These are phyloP conservation scores for Penicillium sp. DNA, from an alignment of 2,329 filamentous ascomycete genomes.

Conservation along the genomic window DNA sequence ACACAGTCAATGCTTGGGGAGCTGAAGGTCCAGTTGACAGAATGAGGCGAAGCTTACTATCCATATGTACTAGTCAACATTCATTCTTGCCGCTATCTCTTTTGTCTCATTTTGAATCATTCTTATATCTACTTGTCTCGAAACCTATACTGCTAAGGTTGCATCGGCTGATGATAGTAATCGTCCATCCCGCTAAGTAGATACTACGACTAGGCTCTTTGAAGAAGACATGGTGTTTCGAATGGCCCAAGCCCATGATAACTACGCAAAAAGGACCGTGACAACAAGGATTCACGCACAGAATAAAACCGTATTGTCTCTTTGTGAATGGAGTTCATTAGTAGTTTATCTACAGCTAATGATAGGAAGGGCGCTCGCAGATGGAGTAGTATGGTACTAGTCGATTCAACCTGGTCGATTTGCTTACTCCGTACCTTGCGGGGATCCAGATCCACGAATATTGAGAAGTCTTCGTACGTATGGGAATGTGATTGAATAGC, in stretches of 20 bases:
- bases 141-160: neutral
- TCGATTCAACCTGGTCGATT: neutral
- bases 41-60: constrained; percentile 15
- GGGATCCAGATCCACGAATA: neutral
- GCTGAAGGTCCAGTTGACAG: constrained; percentile 15
- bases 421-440: neutral
- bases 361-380: neutral
- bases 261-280: too few relatives aligned
- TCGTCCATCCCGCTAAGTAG: neutral
- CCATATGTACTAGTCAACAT: constrained; percentile 7
- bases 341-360: neutral
- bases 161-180: neutral
- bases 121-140: neutral
- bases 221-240: neutral
- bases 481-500: neutral
- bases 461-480: neutral
- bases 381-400: neutral
- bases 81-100: constrained; percentile 11
- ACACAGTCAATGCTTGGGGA: constrained; percentile 10
- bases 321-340: neutral
- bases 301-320: neutral
- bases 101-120: constrained; percentile 8
- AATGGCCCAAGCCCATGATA: too few relatives aligned
- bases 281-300: neutral
- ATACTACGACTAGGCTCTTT: neutral